A percentile compares a stretch with the other conserved stretches of the same genome.
Evolutionary conservation across 345 rosid genomes (phyloP).

Genomic region (Hirschfeldia incana): DNA sequence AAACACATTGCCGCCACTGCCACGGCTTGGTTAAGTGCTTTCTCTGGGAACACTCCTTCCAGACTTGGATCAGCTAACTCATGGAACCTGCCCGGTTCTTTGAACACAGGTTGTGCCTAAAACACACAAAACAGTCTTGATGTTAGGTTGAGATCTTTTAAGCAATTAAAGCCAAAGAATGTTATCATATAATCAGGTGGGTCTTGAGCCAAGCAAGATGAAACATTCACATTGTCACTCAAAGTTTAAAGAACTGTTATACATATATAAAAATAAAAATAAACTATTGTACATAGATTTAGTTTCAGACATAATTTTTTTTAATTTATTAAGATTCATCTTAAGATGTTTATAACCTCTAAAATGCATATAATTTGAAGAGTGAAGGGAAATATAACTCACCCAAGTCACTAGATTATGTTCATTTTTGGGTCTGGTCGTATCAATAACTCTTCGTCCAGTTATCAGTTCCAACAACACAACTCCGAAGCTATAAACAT

Average conservation of each 20-base stretch:
- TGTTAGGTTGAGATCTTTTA: background rate
- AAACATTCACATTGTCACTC: background rate
- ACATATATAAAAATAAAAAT: background rate
- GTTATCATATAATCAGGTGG: background rate
- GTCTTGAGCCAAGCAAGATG: background rate
- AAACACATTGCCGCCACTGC: conserved; percentile 91
- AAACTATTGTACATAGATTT: no score
- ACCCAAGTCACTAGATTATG: conserved; percentile 90
- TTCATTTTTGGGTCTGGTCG: conserved; percentile 55
- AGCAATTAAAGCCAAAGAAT: background rate
- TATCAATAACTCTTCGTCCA: conserved; percentile 75
- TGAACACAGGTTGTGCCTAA: conserved; percentile 78
- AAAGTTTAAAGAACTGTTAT: background rate
- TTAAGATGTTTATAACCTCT: no score
- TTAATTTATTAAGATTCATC: no score
- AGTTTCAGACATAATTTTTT: no score
- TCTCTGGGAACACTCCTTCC: conserved; percentile 52
- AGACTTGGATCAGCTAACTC: conserved; percentile 79
- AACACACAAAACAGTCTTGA: background rate
- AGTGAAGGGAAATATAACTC: no score
- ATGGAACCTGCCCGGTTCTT: conserved; percentile 56
- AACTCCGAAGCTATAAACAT: conserved; percentile 94
- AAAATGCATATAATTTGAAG: no score
- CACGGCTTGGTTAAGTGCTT: conserved; percentile 71
- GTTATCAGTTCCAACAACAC: conserved; percentile 87